Conservation (phyloP, 202 grass and related monocot genomes). For the Zoysia matrella region DNA sequence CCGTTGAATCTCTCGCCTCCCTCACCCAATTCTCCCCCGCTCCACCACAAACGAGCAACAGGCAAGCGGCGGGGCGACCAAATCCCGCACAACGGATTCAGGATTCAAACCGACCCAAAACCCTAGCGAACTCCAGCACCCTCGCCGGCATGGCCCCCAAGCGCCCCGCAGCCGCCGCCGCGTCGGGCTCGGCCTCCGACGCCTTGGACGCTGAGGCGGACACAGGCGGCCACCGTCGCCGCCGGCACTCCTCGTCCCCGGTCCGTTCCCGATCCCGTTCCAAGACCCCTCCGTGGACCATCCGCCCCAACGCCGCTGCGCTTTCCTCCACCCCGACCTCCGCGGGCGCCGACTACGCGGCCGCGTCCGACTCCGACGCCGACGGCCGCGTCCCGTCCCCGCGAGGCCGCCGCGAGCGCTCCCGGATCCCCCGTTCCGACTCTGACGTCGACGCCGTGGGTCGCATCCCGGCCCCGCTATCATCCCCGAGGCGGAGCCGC, state of each 20-base stretch:
- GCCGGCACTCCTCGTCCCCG: neutral
- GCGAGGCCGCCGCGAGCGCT: constrained; percentile 24
- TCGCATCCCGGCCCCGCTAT: neutral
- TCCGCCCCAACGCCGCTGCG: constrained; percentile 31
- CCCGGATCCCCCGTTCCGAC: constrained; percentile 12
- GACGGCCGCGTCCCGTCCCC: neutral
- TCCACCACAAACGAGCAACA: too few species aligned
- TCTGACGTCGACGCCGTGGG: neutral
- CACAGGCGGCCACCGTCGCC: neutral
- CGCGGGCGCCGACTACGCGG: constrained; percentile 2
- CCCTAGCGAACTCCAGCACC: constrained; percentile 27
- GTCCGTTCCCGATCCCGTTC: constrained; percentile 37
- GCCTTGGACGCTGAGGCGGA: constrained; percentile 34
- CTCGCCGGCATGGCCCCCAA: constrained; percentile 56
- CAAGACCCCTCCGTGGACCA: constrained; percentile 31
- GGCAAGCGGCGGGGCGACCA: neutral
- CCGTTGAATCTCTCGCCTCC: neutral
- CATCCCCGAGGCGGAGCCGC: constrained; percentile 36
- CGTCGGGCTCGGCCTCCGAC: constrained; percentile 36
- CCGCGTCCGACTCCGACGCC: neutral
- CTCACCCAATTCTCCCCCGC: neutral
- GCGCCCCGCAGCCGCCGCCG: constrained; percentile 22
- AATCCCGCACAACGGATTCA: constrained; percentile 36
- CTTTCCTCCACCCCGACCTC: constrained; percentile 22
- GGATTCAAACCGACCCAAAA: constrained; percentile 39